phyloP scores from a whole-genome alignment of 116 monocot genomes.

The Papilionanthe hybrid region DNA sequence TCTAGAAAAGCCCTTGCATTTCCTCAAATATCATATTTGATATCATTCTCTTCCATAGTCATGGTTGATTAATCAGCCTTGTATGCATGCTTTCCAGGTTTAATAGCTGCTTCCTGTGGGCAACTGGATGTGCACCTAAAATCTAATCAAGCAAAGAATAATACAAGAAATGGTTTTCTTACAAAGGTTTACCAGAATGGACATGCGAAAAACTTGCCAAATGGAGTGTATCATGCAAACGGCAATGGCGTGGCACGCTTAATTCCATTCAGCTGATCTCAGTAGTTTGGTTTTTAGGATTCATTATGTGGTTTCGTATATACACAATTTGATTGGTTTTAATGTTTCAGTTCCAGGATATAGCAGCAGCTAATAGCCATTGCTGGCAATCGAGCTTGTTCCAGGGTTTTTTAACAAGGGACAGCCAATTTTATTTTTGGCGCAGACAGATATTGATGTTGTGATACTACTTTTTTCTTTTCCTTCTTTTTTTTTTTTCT shows the following conservation, averaged over 20 bases:
- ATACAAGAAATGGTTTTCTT: slow-evolving; percentile 6
- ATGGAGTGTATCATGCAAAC: slow-evolving; percentile 26
- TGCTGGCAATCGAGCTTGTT: background rate
- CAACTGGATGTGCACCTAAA: slow-evolving; percentile 32
- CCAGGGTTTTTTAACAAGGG: background rate
- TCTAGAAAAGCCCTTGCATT: too few species aligned
- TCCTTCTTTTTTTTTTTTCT: background rate
- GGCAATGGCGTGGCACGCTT: slow-evolving; percentile 34
- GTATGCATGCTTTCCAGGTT: slow-evolving; percentile 32
- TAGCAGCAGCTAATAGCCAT: background rate
- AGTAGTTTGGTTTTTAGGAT: slow-evolving; percentile 1
- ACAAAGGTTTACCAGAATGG: slow-evolving; percentile 28
- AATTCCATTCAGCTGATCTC: background rate
- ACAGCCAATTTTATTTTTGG: background rate
- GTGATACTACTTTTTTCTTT: background rate
- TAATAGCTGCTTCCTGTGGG: slow-evolving; percentile 67
- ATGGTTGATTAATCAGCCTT: background rate
- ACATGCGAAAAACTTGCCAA: slow-evolving; percentile 15
- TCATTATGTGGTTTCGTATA: background rate
- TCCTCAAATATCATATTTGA: too few species aligned
- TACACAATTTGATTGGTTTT: slow-evolving; percentile 2
- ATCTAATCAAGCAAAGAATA: background rate
- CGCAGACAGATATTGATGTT: background rate
- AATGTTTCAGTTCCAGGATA: background rate
- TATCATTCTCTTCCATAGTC: too few species aligned